Evolutionary conservation across 2,329 filamentous ascomycete species (phyloP).

Genomic region (Ophiocordyceps australis): DNA sequence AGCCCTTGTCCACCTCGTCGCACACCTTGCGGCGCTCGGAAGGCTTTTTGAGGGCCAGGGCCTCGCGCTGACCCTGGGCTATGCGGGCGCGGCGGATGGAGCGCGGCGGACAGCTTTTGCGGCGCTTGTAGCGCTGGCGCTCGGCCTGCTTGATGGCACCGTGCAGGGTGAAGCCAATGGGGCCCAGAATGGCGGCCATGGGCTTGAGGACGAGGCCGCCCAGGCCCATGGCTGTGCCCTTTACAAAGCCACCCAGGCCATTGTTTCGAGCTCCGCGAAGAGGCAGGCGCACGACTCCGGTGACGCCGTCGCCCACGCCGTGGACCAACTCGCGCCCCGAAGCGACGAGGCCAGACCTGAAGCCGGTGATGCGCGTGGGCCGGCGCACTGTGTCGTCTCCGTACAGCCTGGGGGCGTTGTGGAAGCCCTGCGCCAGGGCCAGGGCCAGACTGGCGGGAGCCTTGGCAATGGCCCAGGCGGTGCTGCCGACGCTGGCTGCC

Average conservation of each 20-base stretch:
- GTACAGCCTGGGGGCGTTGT: conserved; percentile 53
- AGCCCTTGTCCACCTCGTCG: conserved; percentile 12
- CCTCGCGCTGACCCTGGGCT: conserved; percentile 33
- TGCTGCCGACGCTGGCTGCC: conserved; percentile 29
- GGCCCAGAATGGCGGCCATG: conserved; percentile 40
- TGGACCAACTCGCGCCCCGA: conserved; percentile 42
- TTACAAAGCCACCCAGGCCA: conserved; percentile 25
- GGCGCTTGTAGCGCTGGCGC: conserved; percentile 29
- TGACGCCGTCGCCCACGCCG: conserved; percentile 47
- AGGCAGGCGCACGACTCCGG: conserved; percentile 42
- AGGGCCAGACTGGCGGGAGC: conserved; percentile 43
- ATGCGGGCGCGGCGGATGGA: conserved; percentile 40
- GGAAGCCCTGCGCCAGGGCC: conserved; percentile 48
- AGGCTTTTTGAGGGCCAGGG: conserved; percentile 14
- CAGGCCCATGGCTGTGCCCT: conserved; percentile 44
- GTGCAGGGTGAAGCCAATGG: conserved; percentile 44
- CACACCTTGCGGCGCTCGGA: conserved; percentile 9
- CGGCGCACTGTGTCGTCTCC: conserved; percentile 51
- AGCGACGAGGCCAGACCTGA: conserved; percentile 43
- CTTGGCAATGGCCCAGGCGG: conserved; percentile 29
- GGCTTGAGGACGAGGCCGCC: conserved; percentile 48
- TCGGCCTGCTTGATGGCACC: conserved; percentile 42
- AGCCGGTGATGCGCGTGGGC: conserved; percentile 43
- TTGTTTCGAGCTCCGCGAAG: conserved; percentile 34
- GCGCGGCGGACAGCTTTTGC: conserved; percentile 32